phyloP scores from a whole-genome alignment of 2,329 filamentous ascomycete genomes.

The Talaromyces sp. region DNA sequence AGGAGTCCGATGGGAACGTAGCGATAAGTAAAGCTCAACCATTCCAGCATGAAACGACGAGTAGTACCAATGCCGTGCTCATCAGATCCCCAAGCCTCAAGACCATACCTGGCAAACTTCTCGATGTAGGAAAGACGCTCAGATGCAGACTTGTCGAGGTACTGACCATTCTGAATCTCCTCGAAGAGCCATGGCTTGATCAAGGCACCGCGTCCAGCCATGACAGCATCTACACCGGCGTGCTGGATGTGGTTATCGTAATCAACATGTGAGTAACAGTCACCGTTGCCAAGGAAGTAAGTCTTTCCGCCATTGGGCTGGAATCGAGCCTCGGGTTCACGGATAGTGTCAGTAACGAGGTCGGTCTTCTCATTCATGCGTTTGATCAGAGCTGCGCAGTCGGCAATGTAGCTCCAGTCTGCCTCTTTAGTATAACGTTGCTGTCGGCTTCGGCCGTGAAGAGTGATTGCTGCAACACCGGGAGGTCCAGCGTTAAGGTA shows the following conservation, averaged over 20 bases:
- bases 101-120: conserved; percentile 84
- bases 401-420: conserved; percentile 94
- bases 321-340: conserved; percentile 74
- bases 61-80: conserved; percentile 92
- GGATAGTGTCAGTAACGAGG: conserved; percentile 71
- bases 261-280: conserved; percentile 90
- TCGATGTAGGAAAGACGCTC: conserved; percentile 86
- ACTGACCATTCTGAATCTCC: conserved; percentile 88
- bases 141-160: conserved; percentile 88
- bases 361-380: conserved; percentile 72
- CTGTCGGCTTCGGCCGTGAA: conserved; percentile 90
- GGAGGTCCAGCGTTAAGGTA: conserved; percentile 69
- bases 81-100: conserved; percentile 94
- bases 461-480: conserved; percentile 90
- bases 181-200: conserved; percentile 99
- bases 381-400: conserved; percentile 83
- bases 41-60: conserved; percentile 89
- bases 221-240: conserved; percentile 84
- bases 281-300: conserved; percentile 95
- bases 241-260: conserved; percentile 79
- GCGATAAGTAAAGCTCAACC: conserved; percentile 88
- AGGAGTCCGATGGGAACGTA: conserved; percentile 90
- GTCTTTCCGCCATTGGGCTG: conserved; percentile 71
- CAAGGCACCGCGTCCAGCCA: conserved; percentile 93
- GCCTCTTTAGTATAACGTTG: conserved; percentile 89